phyloP scores from a whole-genome alignment of 2,329 filamentous ascomycete species.

The Sarocladium brachiariae region DNA sequence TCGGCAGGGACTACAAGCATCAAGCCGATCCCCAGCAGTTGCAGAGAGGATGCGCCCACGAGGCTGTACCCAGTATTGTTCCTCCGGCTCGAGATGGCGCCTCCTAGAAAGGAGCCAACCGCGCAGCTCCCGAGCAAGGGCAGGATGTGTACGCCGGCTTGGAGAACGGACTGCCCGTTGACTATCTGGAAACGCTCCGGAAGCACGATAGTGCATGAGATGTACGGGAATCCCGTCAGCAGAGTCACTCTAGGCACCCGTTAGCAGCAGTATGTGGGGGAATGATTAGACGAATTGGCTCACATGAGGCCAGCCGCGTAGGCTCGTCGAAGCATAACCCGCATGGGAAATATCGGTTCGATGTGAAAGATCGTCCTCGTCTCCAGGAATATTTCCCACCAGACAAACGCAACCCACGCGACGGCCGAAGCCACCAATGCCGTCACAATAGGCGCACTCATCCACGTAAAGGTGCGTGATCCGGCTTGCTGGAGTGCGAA shows the following conservation, averaged over 20 bases:
- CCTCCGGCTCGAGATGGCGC: conserved; percentile 43
- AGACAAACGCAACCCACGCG: conserved; percentile 41
- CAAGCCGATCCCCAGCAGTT: conserved; percentile 45
- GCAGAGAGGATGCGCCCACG: conserved; percentile 40
- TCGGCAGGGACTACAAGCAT: conserved; percentile 36
- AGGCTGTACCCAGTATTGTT: conserved; percentile 49
- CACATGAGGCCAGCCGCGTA: conserved; percentile 46
- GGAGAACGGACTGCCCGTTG: conserved; percentile 43
- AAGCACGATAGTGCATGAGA: conserved; percentile 50
- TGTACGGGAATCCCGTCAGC: conserved; percentile 50
- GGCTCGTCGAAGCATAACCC: conserved; percentile 39
- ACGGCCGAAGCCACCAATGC: conserved; percentile 40
- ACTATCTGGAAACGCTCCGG: conserved; percentile 56
- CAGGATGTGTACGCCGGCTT: conserved; percentile 50
- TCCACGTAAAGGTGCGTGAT: conserved; percentile 44
- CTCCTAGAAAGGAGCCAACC: conserved; percentile 48
- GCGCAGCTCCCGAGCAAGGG: conserved; percentile 52
- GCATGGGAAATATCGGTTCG: conserved; percentile 49
- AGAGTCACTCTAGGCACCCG: conserved; percentile 41
- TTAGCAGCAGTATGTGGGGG: neutral
- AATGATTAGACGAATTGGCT: no score
- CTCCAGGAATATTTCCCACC: conserved; percentile 44
- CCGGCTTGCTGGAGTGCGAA: conserved; percentile 52
- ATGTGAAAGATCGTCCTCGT: conserved; percentile 29
- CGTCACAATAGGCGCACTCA: conserved; percentile 41